Evolutionary conservation across 208 protist species (phyloP), one percentile per base, ranked within the genome.

Genomic region (Perkinsela sp.): DNA sequence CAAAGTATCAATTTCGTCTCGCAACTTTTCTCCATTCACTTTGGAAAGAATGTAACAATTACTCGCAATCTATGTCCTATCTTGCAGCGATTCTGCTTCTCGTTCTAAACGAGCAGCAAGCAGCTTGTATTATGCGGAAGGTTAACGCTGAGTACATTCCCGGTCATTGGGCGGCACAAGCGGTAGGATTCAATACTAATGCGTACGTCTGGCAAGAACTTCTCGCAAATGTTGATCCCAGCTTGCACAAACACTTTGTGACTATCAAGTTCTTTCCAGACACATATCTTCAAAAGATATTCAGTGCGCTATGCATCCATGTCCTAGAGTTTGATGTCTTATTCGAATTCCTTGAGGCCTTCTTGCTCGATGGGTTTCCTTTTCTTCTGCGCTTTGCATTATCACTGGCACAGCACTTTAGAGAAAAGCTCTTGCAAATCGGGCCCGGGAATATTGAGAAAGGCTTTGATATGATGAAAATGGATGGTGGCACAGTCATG

Each of bases 61-160:
- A 91, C 74, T 83, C 83, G 2, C 85, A 91, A 75, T 83, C 85
- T 0, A 91, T 91, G 85, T 88, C 82, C 76, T 91, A 91, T 71
- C 78, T 91, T 28, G 83, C 85, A n/a, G 85, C 79, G 2, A 67
- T 91, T 70, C 89, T 83, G 77, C 75, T 91, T 70, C 73, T 91
- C 29, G 81, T 81, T 32, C 70, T 91, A 66, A 82, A 66, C 72
- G 85, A 91, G 75, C 78, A 87, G 31, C 82, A 91, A 71, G 85
- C 85, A 28, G 85, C 80, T 1, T 32, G 82, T 1, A 72, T 91
- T 1, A 70, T 91, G 28, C 85, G 85, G 30, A 85, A 83, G 72
- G 85, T 91, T 1, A 69, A 79, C 48, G 87, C 74, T 6, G 75
- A 77, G 68, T 85, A 91, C 75, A 84, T 91, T 69, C 80, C 78